Evolutionary conservation across 179 eudicot genomes (phyloP).

Genomic region (Spinacia oleracea): DNA sequence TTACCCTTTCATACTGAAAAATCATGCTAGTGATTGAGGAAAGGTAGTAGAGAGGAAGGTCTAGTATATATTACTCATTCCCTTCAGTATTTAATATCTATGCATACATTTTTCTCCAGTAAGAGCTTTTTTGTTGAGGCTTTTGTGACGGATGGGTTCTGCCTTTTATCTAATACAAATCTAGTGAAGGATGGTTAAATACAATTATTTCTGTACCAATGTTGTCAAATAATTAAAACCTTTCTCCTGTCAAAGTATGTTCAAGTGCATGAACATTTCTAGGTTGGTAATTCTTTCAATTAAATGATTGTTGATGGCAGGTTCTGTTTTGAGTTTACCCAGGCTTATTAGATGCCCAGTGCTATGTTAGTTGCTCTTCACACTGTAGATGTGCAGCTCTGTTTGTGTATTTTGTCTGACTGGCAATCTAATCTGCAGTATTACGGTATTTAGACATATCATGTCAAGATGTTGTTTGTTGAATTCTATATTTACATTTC

Average conservation of each 20-base stretch:
- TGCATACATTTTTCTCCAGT: not conserved
- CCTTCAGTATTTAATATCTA: not conserved
- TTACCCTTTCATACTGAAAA: not conserved
- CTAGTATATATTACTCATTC: too few species aligned
- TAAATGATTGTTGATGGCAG: not conserved
- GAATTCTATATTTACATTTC: not conserved
- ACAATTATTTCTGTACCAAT: too few species aligned
- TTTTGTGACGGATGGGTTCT: not conserved
- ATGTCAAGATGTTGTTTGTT: not conserved
- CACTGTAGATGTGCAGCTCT: not conserved
- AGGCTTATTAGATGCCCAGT: not conserved
- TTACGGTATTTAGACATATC: not conserved
- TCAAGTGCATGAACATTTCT: not conserved
- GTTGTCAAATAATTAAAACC: not conserved
- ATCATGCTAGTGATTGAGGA: too few species aligned
- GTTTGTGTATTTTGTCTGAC: not conserved
- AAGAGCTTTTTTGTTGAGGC: not conserved
- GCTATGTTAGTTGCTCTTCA: not conserved
- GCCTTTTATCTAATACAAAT: not conserved
- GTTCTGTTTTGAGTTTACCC: not conserved
- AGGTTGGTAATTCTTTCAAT: not conserved
- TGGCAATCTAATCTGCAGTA: not conserved
- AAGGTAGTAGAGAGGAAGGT: not conserved
- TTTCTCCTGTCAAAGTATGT: not conserved
- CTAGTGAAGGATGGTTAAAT: not conserved